Percentiles rank a stretch among this genome's conserved stretches.
Conservation (phyloP, 192 early-diverging fungal species). For the Powellomyces hirtus region DNA sequence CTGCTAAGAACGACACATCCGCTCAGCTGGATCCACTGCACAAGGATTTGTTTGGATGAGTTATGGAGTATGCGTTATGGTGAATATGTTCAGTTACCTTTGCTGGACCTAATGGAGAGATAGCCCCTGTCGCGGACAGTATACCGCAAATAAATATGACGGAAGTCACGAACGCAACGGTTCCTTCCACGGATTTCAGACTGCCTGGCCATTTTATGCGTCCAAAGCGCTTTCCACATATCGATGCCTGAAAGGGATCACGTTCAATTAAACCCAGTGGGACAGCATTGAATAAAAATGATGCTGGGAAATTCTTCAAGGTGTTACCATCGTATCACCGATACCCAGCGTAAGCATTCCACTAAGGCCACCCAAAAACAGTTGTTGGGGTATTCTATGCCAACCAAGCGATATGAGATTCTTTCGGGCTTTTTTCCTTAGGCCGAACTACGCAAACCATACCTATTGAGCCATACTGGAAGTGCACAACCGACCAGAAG, state of each 20-base stretch:
- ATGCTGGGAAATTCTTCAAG: not conserved
- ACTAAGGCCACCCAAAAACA: slow-evolving; percentile 49
- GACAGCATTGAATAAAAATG: not conserved
- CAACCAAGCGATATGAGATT: too few relatives aligned
- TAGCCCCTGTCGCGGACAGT: not conserved
- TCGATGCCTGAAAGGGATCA: slow-evolving; percentile 59
- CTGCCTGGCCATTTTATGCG: slow-evolving; percentile 70
- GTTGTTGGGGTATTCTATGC: slow-evolving; percentile 24
- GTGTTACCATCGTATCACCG: slow-evolving; percentile 81
- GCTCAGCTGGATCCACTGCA: not conserved
- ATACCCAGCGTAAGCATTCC: slow-evolving; percentile 88
- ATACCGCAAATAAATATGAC: slow-evolving; percentile 46
- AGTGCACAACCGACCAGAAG: slow-evolving; percentile 86
- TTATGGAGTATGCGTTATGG: too few relatives aligned
- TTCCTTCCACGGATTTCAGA: slow-evolving; percentile 85
- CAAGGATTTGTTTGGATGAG: too few relatives aligned
- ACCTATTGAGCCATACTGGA: slow-evolving; percentile 84
- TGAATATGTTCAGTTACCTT: too few relatives aligned
- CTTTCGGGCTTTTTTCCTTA: not conserved
- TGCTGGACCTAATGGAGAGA: not conserved
- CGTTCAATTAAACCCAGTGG: not conserved
- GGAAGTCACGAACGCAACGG: slow-evolving; percentile 70
- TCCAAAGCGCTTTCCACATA: slow-evolving; percentile 77
- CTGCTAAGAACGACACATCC: not conserved
- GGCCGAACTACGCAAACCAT: too few relatives aligned